Conservation (phyloP, 345 rosid species). For the Rubroshorea leprosula region DNA sequence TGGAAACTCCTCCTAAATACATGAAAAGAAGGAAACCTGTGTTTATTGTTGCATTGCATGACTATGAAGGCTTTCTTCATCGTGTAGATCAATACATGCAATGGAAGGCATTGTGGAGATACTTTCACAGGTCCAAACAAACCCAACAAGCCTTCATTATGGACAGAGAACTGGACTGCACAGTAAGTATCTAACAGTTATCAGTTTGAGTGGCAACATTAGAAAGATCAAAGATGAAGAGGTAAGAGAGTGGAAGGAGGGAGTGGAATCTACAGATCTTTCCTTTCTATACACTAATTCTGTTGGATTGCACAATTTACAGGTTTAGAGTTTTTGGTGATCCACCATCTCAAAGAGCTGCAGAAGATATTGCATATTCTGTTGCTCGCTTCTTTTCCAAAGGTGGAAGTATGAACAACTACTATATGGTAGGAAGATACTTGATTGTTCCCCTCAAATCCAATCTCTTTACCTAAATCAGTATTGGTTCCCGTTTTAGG, state of each 20-base stretch:
- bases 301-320: not conserved
- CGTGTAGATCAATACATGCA: constrained; percentile 88
- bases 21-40: not conserved
- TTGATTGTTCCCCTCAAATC: not conserved
- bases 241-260: not conserved
- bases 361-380: constrained; percentile 70
- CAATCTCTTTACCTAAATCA: constrained; percentile 3
- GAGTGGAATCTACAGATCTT: not conserved
- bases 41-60: not conserved
- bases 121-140: constrained; percentile 86
- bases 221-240: not conserved
- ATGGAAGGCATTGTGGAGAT: constrained; percentile 96
- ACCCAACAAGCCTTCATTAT: constrained; percentile 66
- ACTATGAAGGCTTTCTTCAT: not conserved
- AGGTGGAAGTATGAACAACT: constrained; percentile 75
- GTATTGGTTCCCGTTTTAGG: not conserved
- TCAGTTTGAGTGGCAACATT: not conserved
- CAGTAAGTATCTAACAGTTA: constrained; percentile 41
- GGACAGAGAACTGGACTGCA: constrained; percentile 99
- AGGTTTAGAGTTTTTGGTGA: constrained; percentile 71
- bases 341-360: constrained; percentile 74
- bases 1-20: not conserved
- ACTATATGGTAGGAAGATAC: constrained; percentile 65
- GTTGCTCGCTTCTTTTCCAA: constrained; percentile 81
- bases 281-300: not conserved